Conservation (phyloP, 2,329 filamentous ascomycete species). For the Sphaerulina musiva region DNA sequence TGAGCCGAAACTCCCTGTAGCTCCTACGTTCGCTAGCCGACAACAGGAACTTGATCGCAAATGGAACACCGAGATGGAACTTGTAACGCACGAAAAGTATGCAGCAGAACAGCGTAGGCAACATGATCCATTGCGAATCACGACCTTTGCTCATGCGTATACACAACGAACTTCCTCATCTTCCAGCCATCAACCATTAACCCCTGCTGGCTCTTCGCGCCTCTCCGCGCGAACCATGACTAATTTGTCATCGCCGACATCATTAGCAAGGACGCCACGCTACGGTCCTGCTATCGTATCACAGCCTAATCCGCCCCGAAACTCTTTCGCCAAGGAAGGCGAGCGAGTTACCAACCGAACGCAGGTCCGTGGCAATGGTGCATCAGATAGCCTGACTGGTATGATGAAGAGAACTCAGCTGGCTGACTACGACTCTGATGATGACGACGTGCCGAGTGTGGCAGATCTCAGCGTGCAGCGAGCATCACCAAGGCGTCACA, state of each 20-base stretch:
- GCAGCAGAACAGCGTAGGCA: background rate
- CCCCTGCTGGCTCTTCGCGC: background rate
- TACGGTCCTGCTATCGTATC: conserved; percentile 7
- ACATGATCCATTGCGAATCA: conserved; percentile 1
- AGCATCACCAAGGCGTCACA: too few species aligned
- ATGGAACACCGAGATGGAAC: conserved; percentile 2
- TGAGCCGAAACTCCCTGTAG: conserved; percentile 3
- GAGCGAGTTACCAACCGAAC: conserved; percentile 7
- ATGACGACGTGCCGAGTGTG: background rate
- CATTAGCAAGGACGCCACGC: conserved; percentile 6
- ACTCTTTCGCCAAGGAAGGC: conserved; percentile 10
- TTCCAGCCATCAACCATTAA: too few species aligned
- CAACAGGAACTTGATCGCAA: conserved; percentile 4
- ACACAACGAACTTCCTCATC: background rate
- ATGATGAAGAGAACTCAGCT: background rate
- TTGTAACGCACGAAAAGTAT: conserved; percentile 3
- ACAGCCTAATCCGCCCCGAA: conserved; percentile 5
- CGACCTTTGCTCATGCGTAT: conserved; percentile 3
- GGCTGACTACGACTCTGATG: background rate
- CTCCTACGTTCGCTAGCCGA: background rate
- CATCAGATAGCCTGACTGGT: background rate
- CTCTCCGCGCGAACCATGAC: conserved; percentile 10
- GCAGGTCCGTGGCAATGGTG: conserved; percentile 3
- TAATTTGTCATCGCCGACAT: background rate
- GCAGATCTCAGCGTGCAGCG: background rate